These are phyloP conservation scores for Kodamaea laetipori DNA, from an alignment of 805 yeast species.

Conservation along the genomic window DNA sequence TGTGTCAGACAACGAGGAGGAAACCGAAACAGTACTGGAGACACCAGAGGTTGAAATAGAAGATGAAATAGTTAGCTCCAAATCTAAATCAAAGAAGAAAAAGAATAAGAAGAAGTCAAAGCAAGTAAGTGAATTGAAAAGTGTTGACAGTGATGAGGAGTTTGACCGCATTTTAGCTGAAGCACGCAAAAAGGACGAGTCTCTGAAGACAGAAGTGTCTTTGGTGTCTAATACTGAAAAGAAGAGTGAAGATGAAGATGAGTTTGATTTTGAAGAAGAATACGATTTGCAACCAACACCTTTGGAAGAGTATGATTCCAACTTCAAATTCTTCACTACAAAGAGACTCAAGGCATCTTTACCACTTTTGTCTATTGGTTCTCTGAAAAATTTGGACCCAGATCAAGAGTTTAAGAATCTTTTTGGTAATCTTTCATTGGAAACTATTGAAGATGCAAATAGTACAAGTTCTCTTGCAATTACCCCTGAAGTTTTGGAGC, in stretches of 20 bases:
- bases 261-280: constrained; percentile 23
- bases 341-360: constrained; percentile 42
- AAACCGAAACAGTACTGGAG: constrained; percentile 20
- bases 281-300: constrained; percentile 33
- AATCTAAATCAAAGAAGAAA: constrained; percentile 22
- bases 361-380: constrained; percentile 44
- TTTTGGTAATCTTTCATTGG: constrained; percentile 70
- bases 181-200: constrained; percentile 30
- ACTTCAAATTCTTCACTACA: constrained; percentile 49
- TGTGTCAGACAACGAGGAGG: constrained; percentile 13
- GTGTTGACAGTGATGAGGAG: constrained; percentile 53
- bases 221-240: not conserved
- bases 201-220: constrained; percentile 14
- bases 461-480: constrained; percentile 69
- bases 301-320: constrained; percentile 43
- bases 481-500: constrained; percentile 67
- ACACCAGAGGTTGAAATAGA: constrained; percentile 21
- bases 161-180: constrained; percentile 57
- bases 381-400: constrained; percentile 63
- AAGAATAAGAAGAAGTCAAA: constrained; percentile 18
- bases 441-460: constrained; percentile 73
- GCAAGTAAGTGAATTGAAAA: constrained; percentile 25
- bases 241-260: constrained; percentile 15
- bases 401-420: constrained; percentile 70
- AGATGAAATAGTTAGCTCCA: constrained; percentile 18